Conservation (phyloP, 2,329 filamentous ascomycete species). For the Rachicladosporium sp. region DNA sequence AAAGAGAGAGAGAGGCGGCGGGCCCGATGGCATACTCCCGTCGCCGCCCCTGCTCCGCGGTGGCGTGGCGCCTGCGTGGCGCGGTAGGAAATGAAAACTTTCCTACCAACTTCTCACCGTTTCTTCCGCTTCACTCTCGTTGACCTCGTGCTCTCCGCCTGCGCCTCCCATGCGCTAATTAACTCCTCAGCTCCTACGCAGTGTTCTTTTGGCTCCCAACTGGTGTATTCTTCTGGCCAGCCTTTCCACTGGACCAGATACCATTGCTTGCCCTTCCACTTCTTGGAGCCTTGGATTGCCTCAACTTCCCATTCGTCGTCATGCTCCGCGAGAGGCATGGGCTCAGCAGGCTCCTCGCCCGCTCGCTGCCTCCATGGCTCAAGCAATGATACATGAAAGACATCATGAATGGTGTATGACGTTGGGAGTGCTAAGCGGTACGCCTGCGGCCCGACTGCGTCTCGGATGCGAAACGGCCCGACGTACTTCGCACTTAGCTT, state of each 20-base stretch:
- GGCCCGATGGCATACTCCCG: no score
- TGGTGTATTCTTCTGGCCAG: neutral
- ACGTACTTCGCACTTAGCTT: neutral
- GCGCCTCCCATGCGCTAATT: neutral
- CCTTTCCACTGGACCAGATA: conserved; percentile 2
- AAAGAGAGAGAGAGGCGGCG: no score
- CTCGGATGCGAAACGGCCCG: neutral
- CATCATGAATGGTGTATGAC: no score
- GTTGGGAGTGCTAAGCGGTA: neutral
- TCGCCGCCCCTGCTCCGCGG: no score
- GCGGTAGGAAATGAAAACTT: no score
- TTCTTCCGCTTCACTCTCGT: no score
- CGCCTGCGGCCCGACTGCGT: neutral
- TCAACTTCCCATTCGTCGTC: conserved; percentile 1
- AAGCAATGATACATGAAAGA: no score
- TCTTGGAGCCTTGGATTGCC: neutral
- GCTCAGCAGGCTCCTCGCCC: no score
- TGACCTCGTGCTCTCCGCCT: neutral
- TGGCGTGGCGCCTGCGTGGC: no score
- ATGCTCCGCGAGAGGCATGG: no score
- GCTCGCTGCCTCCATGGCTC: no score
- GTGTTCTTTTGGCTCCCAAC: neutral
- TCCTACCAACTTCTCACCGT: no score
- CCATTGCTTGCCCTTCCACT: neutral
- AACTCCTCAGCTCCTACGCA: neutral